These are phyloP conservation scores for Calonectria ilicicola DNA, from an alignment of 2,329 filamentous ascomycete genomes.

Conservation along the genomic window DNA sequence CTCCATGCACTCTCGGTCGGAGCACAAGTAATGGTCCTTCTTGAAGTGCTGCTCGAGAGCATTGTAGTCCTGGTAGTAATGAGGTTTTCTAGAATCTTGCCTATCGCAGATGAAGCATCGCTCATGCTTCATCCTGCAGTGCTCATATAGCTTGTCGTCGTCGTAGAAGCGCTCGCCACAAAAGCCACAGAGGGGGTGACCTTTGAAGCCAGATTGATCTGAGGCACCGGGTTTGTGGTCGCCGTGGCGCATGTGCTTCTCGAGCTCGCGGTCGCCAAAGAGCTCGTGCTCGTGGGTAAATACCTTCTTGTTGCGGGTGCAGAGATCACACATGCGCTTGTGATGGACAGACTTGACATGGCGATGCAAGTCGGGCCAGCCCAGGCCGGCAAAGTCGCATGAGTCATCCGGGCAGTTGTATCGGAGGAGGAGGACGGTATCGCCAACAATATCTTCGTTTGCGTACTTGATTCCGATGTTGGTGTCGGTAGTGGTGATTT, in stretches of 20 bases:
- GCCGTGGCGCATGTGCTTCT: constrained; percentile 89
- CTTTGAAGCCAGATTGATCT: constrained; percentile 95
- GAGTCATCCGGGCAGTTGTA: constrained; percentile 93
- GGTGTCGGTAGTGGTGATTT: constrained; percentile 83
- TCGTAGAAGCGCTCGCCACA: constrained; percentile 94
- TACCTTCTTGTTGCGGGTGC: constrained; percentile 93
- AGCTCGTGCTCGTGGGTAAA: constrained; percentile 98
- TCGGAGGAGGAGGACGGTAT: constrained; percentile 86
- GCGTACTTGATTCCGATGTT: constrained; percentile 94
- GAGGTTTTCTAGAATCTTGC: constrained; percentile 75
- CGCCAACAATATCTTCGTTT: constrained; percentile 88
- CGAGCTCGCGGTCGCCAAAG: constrained; percentile 83
- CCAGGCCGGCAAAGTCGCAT: constrained; percentile 84
- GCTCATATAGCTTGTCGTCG: constrained; percentile 92
- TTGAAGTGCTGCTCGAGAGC: constrained; percentile 88
- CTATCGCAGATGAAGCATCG: constrained; percentile 95
- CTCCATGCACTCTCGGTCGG: constrained; percentile 88
- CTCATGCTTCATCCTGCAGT: constrained; percentile 95
- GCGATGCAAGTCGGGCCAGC: constrained; percentile 69
- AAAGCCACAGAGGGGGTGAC: constrained; percentile 94
- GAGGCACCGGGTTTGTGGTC: constrained; percentile 91
- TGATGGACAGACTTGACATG: constrained; percentile 87
- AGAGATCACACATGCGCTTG: constrained; percentile 92
- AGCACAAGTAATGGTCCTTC: constrained; percentile 87
- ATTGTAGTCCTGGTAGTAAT: constrained; percentile 93